These are phyloP conservation scores for Rhizoclosmatium sp. DNA, from an alignment of 192 early-diverging fungal species.

Conservation along the genomic window DNA sequence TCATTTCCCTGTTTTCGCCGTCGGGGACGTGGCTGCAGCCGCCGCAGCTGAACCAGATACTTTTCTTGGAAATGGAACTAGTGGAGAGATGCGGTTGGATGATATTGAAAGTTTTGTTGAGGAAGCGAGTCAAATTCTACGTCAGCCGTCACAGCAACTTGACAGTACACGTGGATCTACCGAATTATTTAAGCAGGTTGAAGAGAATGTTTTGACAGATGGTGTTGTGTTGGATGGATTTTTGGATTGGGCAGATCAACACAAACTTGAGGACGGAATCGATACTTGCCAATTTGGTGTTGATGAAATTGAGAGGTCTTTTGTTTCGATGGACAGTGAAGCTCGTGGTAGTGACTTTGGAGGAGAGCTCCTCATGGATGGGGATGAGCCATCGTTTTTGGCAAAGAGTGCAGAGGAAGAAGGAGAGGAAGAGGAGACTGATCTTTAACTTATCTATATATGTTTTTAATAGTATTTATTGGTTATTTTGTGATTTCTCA, in stretches of 20 bases:
- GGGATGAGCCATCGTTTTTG: background rate
- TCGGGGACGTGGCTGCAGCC: background rate
- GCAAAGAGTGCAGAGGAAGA: background rate
- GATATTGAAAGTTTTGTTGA: conserved; percentile 1
- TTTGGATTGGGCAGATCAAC: background rate
- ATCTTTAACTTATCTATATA: background rate
- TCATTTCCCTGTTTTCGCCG: background rate
- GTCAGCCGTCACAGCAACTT: background rate
- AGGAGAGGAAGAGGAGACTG: background rate
- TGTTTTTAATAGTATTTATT: background rate
- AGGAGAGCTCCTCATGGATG: background rate
- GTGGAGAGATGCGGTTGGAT: background rate
- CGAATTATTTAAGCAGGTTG: background rate
- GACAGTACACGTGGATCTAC: background rate
- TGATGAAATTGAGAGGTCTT: background rate
- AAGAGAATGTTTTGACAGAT: background rate
- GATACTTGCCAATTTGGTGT: background rate
- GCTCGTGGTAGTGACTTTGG: background rate
- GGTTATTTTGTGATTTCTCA: background rate
- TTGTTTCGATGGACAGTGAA: background rate
- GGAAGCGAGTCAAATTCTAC: background rate
- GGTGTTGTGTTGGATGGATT: background rate
- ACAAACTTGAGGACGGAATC: too few relatives aligned
- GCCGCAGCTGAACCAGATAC: background rate
- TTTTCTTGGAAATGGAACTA: background rate